phyloP scores from a whole-genome alignment of 2,329 filamentous ascomycete species.

The Cercospora sesami region DNA sequence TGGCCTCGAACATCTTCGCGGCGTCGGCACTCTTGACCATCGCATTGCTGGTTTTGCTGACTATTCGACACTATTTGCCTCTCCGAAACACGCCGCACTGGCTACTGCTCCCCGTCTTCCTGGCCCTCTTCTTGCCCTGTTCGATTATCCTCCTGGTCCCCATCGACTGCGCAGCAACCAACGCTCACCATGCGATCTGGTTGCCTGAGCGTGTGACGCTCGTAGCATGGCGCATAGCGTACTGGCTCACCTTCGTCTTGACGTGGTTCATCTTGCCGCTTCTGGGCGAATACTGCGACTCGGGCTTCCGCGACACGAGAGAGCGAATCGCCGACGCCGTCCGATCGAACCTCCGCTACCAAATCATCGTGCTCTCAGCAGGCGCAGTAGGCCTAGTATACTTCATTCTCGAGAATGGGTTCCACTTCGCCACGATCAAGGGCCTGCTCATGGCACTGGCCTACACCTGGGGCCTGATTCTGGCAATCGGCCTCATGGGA shows the following conservation, averaged over 20 bases:
- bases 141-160: constrained; percentile 90
- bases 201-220: constrained; percentile 74
- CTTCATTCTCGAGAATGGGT: constrained; percentile 74
- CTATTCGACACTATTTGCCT: constrained; percentile 86
- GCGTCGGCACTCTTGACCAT: constrained; percentile 70
- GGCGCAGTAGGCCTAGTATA: constrained; percentile 75
- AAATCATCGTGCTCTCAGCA: constrained; percentile 72
- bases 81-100: constrained; percentile 88
- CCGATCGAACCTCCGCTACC: constrained; percentile 83
- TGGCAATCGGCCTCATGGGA: constrained; percentile 97
- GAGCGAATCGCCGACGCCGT: constrained; percentile 81
- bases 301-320: constrained; percentile 84
- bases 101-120: constrained; percentile 87
- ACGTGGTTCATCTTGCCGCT: constrained; percentile 96
- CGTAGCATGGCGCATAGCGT: constrained; percentile 90
- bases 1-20: constrained; percentile 79
- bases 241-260: constrained; percentile 93
- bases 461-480: constrained; percentile 86
- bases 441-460: constrained; percentile 86
- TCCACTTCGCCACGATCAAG: constrained; percentile 72
- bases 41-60: constrained; percentile 73
- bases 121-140: constrained; percentile 89
- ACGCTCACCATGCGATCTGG: constrained; percentile 73
- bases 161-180: constrained; percentile 73
- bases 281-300: constrained; percentile 90